Evolutionary conservation across 805 yeast species (phyloP), one percentile per base, ranked within the genome.

Genomic region (Candida verbasci): DNA sequence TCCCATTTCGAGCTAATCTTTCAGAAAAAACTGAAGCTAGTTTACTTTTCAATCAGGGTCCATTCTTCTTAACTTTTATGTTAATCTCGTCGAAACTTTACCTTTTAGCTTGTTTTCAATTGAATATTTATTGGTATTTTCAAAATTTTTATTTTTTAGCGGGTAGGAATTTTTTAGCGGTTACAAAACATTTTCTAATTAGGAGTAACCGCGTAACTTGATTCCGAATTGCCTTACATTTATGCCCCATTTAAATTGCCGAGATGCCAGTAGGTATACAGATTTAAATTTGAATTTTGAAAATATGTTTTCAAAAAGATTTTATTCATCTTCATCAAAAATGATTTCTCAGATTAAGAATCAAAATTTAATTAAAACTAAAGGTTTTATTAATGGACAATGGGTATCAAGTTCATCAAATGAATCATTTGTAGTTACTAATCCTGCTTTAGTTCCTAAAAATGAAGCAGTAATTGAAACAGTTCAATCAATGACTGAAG

Each of bases 381-480:
- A 76, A 35, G 82, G 82, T 3, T 76, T 63, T 46, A 65, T 86
- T 56, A 78, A 85, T 49, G 96, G 96, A 27, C 63, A 78, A 48
- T 88, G 95, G 95, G 55, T 76, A 23, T 48, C 60, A 18, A 58
- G 74, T 5, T 41, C 56, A 10, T 56, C 68, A 10, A 55, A 65
- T 6, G 62, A 65, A 12, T 57, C 70, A 3, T 88, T 87, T 55
- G 61, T 68, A 3, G 94, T 89, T 12, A 56, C 60, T 10, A 86
- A 91, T 55, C 97, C 97, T 4, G 94, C 94, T 0, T 69, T 73
- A 17, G 41, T 38, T 33, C 60, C 60, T 3, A 39, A 46, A 9
- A 40, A 43, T 8, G 70, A 65, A 16, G 70, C 70, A 14, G 60
- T 65, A 11, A 41, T 66, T 16, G 72, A 78, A 5, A 60, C 65